A percentile compares a stretch with the other conserved stretches of the same genome.
Conservation (phyloP, 1,284 basidiomycete genomes). For the Puccinia coronata region DNA sequence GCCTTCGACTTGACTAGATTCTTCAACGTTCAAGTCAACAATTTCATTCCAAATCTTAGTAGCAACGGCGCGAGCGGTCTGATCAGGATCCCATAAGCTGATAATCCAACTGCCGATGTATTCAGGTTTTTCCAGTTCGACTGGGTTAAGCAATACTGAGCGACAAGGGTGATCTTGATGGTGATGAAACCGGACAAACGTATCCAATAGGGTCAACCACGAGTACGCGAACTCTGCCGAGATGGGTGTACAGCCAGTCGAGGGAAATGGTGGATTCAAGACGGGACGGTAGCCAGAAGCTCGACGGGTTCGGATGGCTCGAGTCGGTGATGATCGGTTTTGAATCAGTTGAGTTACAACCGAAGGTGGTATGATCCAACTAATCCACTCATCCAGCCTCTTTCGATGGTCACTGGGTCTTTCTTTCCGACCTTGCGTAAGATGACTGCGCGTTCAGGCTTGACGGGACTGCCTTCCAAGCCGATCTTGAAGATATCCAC, state of each 20-base stretch:
- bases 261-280: conserved; percentile 41
- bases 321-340: not conserved
- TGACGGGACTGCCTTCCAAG: conserved; percentile 28
- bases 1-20: not conserved
- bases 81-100: conserved; percentile 39
- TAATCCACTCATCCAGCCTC: conserved; percentile 47
- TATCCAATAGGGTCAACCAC: conserved; percentile 19
- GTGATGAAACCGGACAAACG: conserved; percentile 13
- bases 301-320: conserved; percentile 2
- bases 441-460: conserved; percentile 38
- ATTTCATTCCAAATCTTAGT: conserved; percentile 29
- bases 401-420: conserved; percentile 48
- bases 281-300: conserved; percentile 36
- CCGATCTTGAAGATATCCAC: conserved; percentile 48
- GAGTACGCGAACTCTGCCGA: conserved; percentile 34
- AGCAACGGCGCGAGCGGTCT: conserved; percentile 11
- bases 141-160: conserved; percentile 26
- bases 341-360: conserved; percentile 10
- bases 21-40: conserved; percentile 22
- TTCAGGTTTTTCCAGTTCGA: conserved; percentile 37
- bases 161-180: conserved; percentile 21
- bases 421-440: conserved; percentile 46
- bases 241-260: conserved; percentile 41
- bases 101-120: conserved; percentile 47
- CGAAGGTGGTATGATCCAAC: conserved; percentile 32